Conservation (phyloP, 2,329 filamentous ascomycete species). For the Hymenoscyphus occultus region DNA sequence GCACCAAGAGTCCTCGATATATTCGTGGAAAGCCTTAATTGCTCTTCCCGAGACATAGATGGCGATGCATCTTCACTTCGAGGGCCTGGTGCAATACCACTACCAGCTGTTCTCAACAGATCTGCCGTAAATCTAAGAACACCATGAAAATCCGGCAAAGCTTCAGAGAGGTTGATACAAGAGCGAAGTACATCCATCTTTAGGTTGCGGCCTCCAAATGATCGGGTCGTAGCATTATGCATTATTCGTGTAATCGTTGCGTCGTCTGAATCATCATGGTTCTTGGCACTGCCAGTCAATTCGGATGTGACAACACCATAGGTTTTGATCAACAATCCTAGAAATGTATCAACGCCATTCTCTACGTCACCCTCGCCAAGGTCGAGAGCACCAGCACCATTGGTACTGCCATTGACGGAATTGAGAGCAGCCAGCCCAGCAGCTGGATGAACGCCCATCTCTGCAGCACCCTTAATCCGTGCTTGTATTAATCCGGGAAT, state of each 20-base stretch:
- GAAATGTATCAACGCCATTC: conserved; percentile 60
- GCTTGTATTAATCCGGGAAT: conserved; percentile 86
- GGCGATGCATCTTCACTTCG: conserved; percentile 68
- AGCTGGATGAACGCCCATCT: conserved; percentile 91
- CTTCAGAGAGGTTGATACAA: conserved; percentile 93
- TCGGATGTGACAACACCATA: conserved; percentile 56
- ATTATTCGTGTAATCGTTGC: conserved; percentile 56
- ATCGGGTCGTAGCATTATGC: conserved; percentile 54
- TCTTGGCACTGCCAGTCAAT: conserved; percentile 11
- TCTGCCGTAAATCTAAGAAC: conserved; percentile 86
- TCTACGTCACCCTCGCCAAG: conserved; percentile 64
- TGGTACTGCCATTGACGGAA: conserved; percentile 47
- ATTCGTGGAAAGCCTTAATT: conserved; percentile 77
- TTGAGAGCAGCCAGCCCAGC: conserved; percentile 77
- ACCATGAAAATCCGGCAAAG: conserved; percentile 84
- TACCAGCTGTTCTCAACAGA: conserved; percentile 77
- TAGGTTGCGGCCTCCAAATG: conserved; percentile 73
- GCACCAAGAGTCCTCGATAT: conserved; percentile 79
- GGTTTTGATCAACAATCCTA: conserved; percentile 58
- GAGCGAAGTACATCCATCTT: conserved; percentile 84
- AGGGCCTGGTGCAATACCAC: conserved; percentile 70
- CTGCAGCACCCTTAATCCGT: conserved; percentile 88
- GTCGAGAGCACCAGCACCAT: conserved; percentile 55
- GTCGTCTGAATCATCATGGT: conserved; percentile 48
- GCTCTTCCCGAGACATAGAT: conserved; percentile 74